Conservation (phyloP, 441 rosid genomes). For the Arabidopsis lyrata region DNA sequence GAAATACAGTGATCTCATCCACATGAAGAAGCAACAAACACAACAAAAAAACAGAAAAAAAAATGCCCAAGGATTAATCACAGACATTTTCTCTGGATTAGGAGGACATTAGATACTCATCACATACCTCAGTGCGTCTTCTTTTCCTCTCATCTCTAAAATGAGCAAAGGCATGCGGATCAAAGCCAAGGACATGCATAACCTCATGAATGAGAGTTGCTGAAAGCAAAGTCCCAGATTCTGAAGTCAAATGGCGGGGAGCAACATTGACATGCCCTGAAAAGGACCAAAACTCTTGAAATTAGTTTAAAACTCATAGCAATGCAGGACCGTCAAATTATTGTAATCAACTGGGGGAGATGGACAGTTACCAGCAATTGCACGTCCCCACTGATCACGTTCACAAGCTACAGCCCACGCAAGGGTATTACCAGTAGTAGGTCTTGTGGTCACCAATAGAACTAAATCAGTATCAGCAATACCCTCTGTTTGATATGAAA, state of each 20-base stretch:
- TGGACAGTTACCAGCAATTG: constrained; percentile 79
- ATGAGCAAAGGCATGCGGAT: constrained; percentile 98
- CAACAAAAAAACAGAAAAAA: neutral
- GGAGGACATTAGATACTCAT: constrained; percentile 2
- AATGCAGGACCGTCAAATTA: constrained; percentile 9
- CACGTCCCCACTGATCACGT: constrained; percentile 99
- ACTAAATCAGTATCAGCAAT: constrained; percentile 92
- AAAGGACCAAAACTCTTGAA: constrained; percentile 25
- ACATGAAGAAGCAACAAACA: constrained; percentile 3
- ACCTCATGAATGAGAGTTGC: constrained; percentile 99
- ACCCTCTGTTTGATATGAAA: constrained; percentile 66
- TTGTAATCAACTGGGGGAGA: neutral
- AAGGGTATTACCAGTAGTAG: constrained; percentile 98
- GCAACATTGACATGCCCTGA: constrained; percentile 99
- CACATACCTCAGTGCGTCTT: constrained; percentile 85
- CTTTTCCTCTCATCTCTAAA: constrained; percentile 98
- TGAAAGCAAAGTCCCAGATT: constrained; percentile 95
- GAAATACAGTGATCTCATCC: constrained; percentile 15
- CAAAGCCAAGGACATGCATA: constrained; percentile 99
- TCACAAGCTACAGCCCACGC: constrained; percentile 99
- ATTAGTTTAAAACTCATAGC: constrained; percentile 32
- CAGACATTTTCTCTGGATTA: neutral
- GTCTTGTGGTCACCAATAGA: constrained; percentile 96
- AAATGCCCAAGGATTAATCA: neutral
- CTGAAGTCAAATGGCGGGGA: constrained; percentile 98